Conservation (phyloP, 2,329 filamentous ascomycete species). For the Ophiostoma montium region DNA sequence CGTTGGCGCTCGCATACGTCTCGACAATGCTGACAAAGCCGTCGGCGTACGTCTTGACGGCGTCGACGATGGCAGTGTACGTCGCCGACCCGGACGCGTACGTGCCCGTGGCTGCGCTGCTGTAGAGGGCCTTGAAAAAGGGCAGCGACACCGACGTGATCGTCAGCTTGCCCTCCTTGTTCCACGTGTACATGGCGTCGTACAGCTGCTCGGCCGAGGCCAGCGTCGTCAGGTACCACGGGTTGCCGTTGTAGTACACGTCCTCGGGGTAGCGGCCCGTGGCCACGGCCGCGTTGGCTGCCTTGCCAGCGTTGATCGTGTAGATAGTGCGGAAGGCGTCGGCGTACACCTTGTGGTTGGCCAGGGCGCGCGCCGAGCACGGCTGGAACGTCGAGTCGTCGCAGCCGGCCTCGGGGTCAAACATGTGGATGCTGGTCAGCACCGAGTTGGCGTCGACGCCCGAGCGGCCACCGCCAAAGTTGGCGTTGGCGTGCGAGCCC, state of each 20-base stretch:
- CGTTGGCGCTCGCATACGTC: conserved; percentile 46
- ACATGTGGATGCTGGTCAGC: conserved; percentile 50
- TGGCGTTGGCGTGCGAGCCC: conserved; percentile 50
- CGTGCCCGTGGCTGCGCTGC: conserved; percentile 44
- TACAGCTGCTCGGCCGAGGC: conserved; percentile 72
- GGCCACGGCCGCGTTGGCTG: conserved; percentile 43
- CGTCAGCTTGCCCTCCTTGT: conserved; percentile 44
- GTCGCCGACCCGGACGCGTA: conserved; percentile 32
- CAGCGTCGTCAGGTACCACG: conserved; percentile 58
- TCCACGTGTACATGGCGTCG: conserved; percentile 60
- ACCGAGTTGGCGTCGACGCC: conserved; percentile 63
- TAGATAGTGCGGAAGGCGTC: conserved; percentile 63
- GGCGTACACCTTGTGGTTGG: conserved; percentile 62
- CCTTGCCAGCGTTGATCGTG: conserved; percentile 50
- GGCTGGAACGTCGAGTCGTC: conserved; percentile 65
- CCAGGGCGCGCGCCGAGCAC: conserved; percentile 52
- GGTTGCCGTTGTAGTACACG: conserved; percentile 62
- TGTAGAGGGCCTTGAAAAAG: conserved; percentile 57
- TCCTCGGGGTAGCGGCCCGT: conserved; percentile 61
- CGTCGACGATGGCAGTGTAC: conserved; percentile 43
- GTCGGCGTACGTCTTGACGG: conserved; percentile 44
- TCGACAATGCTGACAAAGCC: conserved; percentile 48
- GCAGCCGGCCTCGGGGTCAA: conserved; percentile 52
- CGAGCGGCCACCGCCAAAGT: conserved; percentile 38
- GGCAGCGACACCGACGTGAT: conserved; percentile 50